A percentile compares a stretch with the other conserved stretches of the same genome.
These are phyloP conservation scores for Diplotaxis tenuifolia DNA, from an alignment of 345 rosid species.

Conservation along the genomic window DNA sequence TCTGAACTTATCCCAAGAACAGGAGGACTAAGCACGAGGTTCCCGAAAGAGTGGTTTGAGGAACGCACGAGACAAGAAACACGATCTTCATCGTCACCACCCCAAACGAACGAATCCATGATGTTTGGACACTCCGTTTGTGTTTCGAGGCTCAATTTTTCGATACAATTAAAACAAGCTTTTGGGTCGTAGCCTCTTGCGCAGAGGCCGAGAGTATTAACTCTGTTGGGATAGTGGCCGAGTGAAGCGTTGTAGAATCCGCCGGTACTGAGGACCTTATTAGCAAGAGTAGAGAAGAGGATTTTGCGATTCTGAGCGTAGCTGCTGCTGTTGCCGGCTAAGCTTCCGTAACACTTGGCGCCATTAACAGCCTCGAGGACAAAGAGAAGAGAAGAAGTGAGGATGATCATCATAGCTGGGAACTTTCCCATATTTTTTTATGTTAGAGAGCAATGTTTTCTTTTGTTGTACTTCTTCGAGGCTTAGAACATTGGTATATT, in stretches of 20 bases:
- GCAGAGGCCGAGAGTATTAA: not conserved
- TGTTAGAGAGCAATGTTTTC: not conserved
- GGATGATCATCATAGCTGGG: constrained; percentile 4
- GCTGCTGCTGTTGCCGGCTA: not conserved
- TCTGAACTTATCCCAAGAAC: not conserved
- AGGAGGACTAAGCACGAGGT: not conserved
- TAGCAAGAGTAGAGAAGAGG: not conserved
- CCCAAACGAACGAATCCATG: not conserved
- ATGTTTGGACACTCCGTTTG: not conserved
- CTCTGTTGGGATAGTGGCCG: not conserved
- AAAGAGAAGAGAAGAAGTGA: constrained; percentile 11
- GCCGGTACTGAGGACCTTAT: not conserved
- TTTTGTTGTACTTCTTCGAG: not conserved
- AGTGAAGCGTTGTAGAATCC: constrained; percentile 15
- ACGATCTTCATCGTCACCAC: not conserved
- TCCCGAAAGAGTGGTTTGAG: constrained; percentile 3
- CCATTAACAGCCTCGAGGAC: not conserved
- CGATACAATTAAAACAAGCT: not conserved
- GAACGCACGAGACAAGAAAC: constrained; percentile 11
- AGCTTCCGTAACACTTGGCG: not conserved
- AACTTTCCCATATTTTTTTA: not conserved
- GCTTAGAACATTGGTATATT: not conserved
- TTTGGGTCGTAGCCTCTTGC: not conserved
- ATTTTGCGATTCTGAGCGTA: not conserved
- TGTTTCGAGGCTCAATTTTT: not conserved